phyloP scores from a whole-genome alignment of 1,139 yeast species.

The Saccharomyces hybrid region DNA sequence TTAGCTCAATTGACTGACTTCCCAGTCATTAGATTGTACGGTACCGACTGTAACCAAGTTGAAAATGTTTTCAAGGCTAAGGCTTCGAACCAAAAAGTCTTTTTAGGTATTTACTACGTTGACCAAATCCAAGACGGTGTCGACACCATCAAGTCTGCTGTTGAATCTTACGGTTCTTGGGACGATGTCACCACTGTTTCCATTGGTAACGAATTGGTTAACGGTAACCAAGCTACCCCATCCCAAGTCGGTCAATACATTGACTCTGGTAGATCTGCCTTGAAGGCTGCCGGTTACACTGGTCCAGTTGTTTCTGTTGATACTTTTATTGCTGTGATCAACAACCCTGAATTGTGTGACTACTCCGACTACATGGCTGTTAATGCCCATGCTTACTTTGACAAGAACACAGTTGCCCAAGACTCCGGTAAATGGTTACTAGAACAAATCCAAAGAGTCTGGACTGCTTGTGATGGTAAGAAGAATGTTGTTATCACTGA shows the following conservation, averaged over 20 bases:
- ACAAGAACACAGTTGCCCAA: slow-evolving; percentile 56
- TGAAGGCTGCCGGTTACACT: slow-evolving; percentile 54
- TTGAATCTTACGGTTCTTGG: slow-evolving; percentile 56
- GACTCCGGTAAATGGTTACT: slow-evolving; percentile 67
- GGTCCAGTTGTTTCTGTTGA: slow-evolving; percentile 75
- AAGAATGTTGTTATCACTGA: slow-evolving; percentile 61
- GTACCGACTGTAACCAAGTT: slow-evolving; percentile 78
- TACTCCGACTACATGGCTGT: slow-evolving; percentile 73
- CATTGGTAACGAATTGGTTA: slow-evolving; percentile 76
- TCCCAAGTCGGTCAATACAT: slow-evolving; percentile 51
- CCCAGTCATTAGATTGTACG: slow-evolving; percentile 66
- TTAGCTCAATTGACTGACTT: slow-evolving; percentile 46
- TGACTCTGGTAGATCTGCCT: slow-evolving; percentile 50
- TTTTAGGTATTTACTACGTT: slow-evolving; percentile 63
- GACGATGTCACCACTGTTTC: slow-evolving; percentile 64
- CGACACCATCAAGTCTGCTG: slow-evolving; percentile 46
- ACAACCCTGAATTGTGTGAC: slow-evolving; percentile 64
- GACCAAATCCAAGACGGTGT: slow-evolving; percentile 47
- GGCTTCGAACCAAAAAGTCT: slow-evolving; percentile 52
- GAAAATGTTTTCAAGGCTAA: slow-evolving; percentile 59
- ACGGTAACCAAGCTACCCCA: slow-evolving; percentile 56
- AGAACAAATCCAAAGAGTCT: slow-evolving; percentile 58
- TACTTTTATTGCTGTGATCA: slow-evolving; percentile 65
- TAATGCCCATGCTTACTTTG: slow-evolving; percentile 77
- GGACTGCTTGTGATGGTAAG: slow-evolving; percentile 54